Base-by-base conservation (phyloP, 2,329 filamentous ascomycete species). In the Ophiostoma sp. region DNA sequence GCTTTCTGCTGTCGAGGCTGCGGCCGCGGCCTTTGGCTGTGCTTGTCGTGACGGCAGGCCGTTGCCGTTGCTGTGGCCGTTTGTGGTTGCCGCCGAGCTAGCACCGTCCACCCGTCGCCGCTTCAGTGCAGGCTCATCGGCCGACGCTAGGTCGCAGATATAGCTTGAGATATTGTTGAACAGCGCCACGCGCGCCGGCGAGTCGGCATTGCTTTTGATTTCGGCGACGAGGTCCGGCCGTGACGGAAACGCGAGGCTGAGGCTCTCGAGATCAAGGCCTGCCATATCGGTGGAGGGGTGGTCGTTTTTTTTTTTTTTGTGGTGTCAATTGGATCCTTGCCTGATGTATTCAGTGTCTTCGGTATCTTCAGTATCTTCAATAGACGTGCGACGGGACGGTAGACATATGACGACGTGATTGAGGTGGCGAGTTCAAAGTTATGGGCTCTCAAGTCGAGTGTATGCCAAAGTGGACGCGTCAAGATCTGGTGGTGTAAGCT, bases 111-210 rank as follows among this genome's bases (percentile, higher is more conserved):
- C 80, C 73, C 83, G 81, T 70, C 86, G 79, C 71, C 84, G 81
- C 77, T 87, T 87, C 48, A 81, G 78, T 8, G 83, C 80, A 68
- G 77, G 76, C n/a, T 76, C 77, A 52, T 75, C 76, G 33, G 66
- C 57, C 35, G 60, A 71, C 13, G 84, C 75, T 69, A 81, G 81
- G 36, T 83, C 81, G 76, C 82, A 79, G 13, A 87, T 80, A 73
- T 84, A 85, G 73, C 71, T 78, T 69, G 82, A 81, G 69, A 88
- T 87, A 67, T 83, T 79, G 77, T 88, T 88, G 78, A 88, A 88
- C 10, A 88, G 80, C 27, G 79, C 75, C 35, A 86, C 77, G 44
- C 82, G 80, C 7, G 78, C 78, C 0, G 85, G 83, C 1, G 84
- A 82, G 75, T 87, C 85, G 86, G 73, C 84, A 35, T 86, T 83